phyloP scores from a whole-genome alignment of 1,139 yeast genomes.

The Eremothecium cymbalariae region DNA sequence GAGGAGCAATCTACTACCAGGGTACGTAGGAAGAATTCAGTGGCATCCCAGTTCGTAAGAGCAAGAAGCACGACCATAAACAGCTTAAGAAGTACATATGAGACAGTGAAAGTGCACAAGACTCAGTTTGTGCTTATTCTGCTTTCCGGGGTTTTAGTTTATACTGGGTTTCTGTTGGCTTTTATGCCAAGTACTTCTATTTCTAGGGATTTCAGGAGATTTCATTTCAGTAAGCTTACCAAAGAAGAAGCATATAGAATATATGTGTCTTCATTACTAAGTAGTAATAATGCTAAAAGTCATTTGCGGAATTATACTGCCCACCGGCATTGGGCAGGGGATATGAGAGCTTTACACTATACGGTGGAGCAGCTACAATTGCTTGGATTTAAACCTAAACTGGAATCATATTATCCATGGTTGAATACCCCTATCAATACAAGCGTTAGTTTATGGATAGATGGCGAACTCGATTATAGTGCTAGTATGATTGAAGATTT shows the following conservation, averaged over 20 bases:
- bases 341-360: slow-evolving; percentile 36
- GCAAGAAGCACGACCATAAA: slow-evolving; percentile 27
- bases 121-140: slow-evolving; percentile 44
- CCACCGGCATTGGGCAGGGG: slow-evolving; percentile 38
- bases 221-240: slow-evolving; percentile 58
- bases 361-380: slow-evolving; percentile 36
- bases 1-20: too few species aligned
- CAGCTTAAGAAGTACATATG: slow-evolving; percentile 26
- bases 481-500: slow-evolving; percentile 67
- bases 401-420: slow-evolving; percentile 53
- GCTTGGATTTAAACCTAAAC: slow-evolving; percentile 42
- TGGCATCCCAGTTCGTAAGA: slow-evolving; percentile 17
- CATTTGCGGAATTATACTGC: slow-evolving; percentile 36
- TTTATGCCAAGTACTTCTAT: slow-evolving; percentile 84
- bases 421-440: slow-evolving; percentile 46
- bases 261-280: slow-evolving; percentile 32
- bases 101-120: slow-evolving; percentile 46
- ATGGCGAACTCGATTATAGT: slow-evolving; percentile 38
- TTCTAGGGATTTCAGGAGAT: slow-evolving; percentile 69
- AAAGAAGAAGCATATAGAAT: slow-evolving; percentile 56
- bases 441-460: slow-evolving; percentile 37
- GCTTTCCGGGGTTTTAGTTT: slow-evolving; percentile 22
- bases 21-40: slow-evolving; percentile 15
- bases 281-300: slow-evolving; percentile 32
- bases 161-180: slow-evolving; percentile 51